These are phyloP conservation scores for Fusarium sp. DNA, from an alignment of 2,329 filamentous ascomycete species.

Conservation along the genomic window DNA sequence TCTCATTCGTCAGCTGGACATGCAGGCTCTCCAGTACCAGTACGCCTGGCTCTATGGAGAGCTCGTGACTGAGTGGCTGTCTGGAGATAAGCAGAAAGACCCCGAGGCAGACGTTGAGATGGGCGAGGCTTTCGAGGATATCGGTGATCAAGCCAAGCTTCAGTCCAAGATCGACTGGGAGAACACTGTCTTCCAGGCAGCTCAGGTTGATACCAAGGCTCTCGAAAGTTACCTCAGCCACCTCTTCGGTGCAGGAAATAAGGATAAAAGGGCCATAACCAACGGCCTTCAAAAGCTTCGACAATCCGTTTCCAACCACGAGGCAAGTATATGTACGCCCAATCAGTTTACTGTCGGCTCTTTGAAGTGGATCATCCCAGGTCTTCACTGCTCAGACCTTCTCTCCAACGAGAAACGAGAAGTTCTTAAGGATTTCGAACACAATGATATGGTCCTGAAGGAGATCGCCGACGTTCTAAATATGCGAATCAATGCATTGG, in stretches of 20 bases:
- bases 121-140: conserved; percentile 56
- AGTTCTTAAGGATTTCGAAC: conserved; percentile 59
- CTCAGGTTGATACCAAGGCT: conserved; percentile 53
- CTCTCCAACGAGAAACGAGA: conserved; percentile 59
- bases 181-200: conserved; percentile 57
- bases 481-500: conserved; percentile 61
- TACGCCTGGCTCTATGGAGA: conserved; percentile 61
- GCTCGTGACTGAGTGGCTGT: conserved; percentile 63
- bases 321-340: conserved; percentile 47
- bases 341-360: conserved; percentile 54
- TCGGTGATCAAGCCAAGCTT: conserved; percentile 58
- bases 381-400: conserved; percentile 60
- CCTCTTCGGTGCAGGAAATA: conserved; percentile 55
- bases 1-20: conserved; percentile 56
- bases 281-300: conserved; percentile 49
- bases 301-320: conserved; percentile 50
- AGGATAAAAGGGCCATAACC: conserved; percentile 43
- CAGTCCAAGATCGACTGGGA: conserved; percentile 59
- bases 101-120: conserved; percentile 46
- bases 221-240: conserved; percentile 57
- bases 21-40: conserved; percentile 58
- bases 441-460: conserved; percentile 57
- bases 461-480: conserved; percentile 68
- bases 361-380: conserved; percentile 57
- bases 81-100: conserved; percentile 43